Evolutionary conservation across 139 green algal genomes (phyloP).

Genomic region (Coelastrella sp.): DNA sequence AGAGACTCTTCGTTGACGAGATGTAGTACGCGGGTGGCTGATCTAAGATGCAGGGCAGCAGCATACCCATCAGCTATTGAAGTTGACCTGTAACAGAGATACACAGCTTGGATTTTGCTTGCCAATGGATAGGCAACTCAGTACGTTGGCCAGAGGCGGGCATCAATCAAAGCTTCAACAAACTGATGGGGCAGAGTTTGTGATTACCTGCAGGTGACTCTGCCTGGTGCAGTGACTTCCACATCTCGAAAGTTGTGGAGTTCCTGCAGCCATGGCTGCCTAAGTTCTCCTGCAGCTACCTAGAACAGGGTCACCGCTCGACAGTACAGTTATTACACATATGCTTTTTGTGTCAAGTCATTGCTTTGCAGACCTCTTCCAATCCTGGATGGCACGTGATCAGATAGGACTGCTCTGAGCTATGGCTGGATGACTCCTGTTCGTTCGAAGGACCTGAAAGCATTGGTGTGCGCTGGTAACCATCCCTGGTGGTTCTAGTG

Average conservation of each 20-base stretch:
- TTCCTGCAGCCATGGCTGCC: constrained; percentile 43
- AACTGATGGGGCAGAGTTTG: not conserved
- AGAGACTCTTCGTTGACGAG: constrained; percentile 71
- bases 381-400: no score
- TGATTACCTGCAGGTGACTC: constrained; percentile 66
- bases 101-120: not conserved
- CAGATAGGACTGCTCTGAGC: no score
- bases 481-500: no score
- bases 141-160: not conserved
- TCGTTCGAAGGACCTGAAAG: no score
- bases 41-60: constrained; percentile 81
- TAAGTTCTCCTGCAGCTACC: constrained; percentile 78
- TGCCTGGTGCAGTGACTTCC: constrained; percentile 49
- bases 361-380: no score
- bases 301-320: constrained; percentile 27
- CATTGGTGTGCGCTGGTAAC: no score
- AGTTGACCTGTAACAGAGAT: constrained; percentile 24
- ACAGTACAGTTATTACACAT: no score
- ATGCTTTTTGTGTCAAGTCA: no score
- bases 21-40: constrained; percentile 81
- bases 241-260: constrained; percentile 47
- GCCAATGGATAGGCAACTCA: no score
- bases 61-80: constrained; percentile 63
- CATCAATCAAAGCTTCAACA: not conserved
- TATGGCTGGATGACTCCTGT: no score